Base-by-base conservation (phyloP, 306 rosid genomes). In the Quercus dentata region DNA sequence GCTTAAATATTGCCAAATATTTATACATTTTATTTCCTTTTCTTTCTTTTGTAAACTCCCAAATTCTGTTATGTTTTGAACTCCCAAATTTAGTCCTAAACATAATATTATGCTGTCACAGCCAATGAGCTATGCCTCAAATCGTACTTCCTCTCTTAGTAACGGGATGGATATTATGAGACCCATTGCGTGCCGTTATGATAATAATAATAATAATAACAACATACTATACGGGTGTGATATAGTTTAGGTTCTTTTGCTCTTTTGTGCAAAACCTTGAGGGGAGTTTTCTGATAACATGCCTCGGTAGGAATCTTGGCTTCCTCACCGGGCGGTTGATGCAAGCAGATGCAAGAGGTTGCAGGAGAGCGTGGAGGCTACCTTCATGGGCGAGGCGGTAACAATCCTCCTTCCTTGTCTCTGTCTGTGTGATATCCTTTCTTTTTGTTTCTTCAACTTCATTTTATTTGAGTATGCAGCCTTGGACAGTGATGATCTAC, bases 321-420 rank as follows among this genome's bases (percentile, higher is more conserved):
- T 83, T 92, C 85, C 88, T 86, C 87, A 81, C 80, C 71, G 97
- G 97, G 87, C 76, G 87, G 85, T 56, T 91, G 85, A 92, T 89
- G 81, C 86, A 83, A 83, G 87, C 98, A 95, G 99, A 95, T 95
- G 99, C 99, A 95, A 87, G 98, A 95, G 86, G 99, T 95, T 85
- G 97, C 99, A 67, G 99, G 99, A 81, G 99, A 91, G 83, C 94
- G 99, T 77, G 99, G 99, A 74, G 99, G 99, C 73, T 95, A 91
- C 84, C 97, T 95, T 84, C 99, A 94, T 78, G 99, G 99, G 23
- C 97, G 99, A 69, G 99, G 99, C 93, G 99, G 99, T 94, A 91
- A 33, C 51, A 2, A 64, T 46, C 80, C 33, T 79, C 76, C 80
- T 74, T 74, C 55, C 73, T 49, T 49, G 4, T 69, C 79, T 75